Evolutionary conservation across 306 rosid species (phyloP).

Genomic region (Cicer chorassanicum): DNA sequence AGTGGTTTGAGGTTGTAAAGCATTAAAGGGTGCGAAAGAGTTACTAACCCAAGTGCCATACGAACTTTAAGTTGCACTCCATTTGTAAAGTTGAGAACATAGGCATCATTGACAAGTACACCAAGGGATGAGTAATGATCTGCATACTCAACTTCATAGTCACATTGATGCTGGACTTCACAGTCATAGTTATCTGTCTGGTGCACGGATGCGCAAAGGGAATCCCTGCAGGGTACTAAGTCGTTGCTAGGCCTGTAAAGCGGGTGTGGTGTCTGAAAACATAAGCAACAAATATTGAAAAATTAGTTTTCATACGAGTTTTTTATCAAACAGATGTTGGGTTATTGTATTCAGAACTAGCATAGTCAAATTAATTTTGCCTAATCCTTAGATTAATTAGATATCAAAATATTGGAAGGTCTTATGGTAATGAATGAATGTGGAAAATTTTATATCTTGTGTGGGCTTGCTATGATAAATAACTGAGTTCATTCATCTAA

Average conservation of each 20-base stretch:
- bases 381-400: no score
- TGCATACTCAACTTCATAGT: conserved; percentile 83
- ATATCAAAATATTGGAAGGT: no score
- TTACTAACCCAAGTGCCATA: conserved; percentile 79
- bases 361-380: no score
- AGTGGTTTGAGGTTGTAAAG: neutral
- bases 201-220: conserved; percentile 69
- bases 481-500: no score
- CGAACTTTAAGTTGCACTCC: conserved; percentile 67
- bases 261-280: conserved; percentile 84
- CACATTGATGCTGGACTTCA: conserved; percentile 76
- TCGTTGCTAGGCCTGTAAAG: conserved; percentile 77
- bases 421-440: no score
- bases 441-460: no score
- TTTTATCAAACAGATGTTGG: conserved; percentile 12
- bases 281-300: conserved; percentile 34
- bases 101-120: conserved; percentile 78
- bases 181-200: conserved; percentile 51
- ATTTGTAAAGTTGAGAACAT: conserved; percentile 68
- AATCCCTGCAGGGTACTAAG: conserved; percentile 68
- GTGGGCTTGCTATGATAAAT: no score
- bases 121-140: conserved; percentile 90
- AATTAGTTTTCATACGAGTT: neutral
- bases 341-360: no score
- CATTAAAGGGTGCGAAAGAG: conserved; percentile 24